A percentile compares a stretch with the other conserved stretches of the same genome.
These are phyloP conservation scores for Exobasidium cylindrosporum DNA, from an alignment of 1,284 basidiomycete species.

Conservation along the genomic window DNA sequence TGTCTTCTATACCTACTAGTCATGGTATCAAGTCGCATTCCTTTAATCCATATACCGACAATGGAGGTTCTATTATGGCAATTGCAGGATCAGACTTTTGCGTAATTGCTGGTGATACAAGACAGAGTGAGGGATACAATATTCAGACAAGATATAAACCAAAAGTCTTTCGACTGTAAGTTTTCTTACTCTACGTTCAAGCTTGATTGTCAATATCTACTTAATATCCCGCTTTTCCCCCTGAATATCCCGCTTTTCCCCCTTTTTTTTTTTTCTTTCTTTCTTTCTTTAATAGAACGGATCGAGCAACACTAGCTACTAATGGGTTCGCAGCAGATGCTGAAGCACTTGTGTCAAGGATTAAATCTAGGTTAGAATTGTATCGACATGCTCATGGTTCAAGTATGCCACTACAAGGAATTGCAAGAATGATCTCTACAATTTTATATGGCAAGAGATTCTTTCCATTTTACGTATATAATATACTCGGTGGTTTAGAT, in stretches of 20 bases:
- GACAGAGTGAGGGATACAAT: conserved; percentile 52
- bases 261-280: neutral
- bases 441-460: conserved; percentile 54
- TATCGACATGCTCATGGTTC: conserved; percentile 50
- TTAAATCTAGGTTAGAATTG: conserved; percentile 49
- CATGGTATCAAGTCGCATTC: neutral
- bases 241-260: too few relatives aligned
- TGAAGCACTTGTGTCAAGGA: conserved; percentile 45
- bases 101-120: conserved; percentile 53
- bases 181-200: conserved; percentile 1
- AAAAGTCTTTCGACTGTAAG: conserved; percentile 51
- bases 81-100: conserved; percentile 53
- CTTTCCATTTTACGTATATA: conserved; percentile 56
- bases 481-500: conserved; percentile 54
- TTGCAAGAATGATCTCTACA: conserved; percentile 52
- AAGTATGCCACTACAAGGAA: conserved; percentile 51
- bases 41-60: conserved; percentile 16
- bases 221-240: conserved; percentile 5
- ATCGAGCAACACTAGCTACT: conserved; percentile 51
- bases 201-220: neutral
- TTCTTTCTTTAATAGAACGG: conserved; percentile 24
- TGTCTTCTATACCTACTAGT: neutral
- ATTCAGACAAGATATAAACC: conserved; percentile 55
- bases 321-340: conserved; percentile 54
- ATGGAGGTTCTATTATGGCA: conserved; percentile 47